A percentile compares a stretch with the other conserved stretches of the same genome.
Evolutionary conservation across 2,329 filamentous ascomycete species (phyloP).

Genomic region (Aspergillus sclerotialis): DNA sequence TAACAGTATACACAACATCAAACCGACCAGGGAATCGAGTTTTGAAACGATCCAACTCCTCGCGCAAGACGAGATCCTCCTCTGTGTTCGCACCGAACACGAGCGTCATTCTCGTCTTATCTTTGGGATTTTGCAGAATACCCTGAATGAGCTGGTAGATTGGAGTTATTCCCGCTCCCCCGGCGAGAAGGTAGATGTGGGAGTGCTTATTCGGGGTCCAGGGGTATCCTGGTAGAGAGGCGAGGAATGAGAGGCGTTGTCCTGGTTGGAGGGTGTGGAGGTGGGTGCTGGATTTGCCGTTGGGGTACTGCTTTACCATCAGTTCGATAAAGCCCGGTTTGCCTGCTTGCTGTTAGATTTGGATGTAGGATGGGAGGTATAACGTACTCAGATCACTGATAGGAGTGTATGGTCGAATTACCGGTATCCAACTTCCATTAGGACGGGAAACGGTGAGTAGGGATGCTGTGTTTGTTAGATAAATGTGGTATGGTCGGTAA

Average conservation of each 20-base stretch:
- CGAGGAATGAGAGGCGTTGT: conserved; percentile 52
- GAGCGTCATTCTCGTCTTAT: conserved; percentile 57
- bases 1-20: conserved; percentile 52
- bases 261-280: conserved; percentile 61
- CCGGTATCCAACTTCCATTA: conserved; percentile 50
- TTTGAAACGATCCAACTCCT: conserved; percentile 50
- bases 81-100: conserved; percentile 62
- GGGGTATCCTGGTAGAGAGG: conserved; percentile 46
- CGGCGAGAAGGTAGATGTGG: conserved; percentile 60
- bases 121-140: conserved; percentile 55
- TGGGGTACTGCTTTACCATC: conserved; percentile 61
- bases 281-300: conserved; percentile 57
- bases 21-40: conserved; percentile 49
- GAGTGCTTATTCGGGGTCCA: conserved; percentile 46
- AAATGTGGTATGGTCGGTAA: background rate
- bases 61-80: conserved; percentile 52
- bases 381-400: conserved; percentile 47
- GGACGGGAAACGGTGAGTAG: conserved; percentile 57
- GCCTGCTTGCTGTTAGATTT: conserved; percentile 29
- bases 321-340: conserved; percentile 56
- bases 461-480: conserved; percentile 40
- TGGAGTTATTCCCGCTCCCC: conserved; percentile 67
- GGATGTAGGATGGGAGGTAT: background rate
- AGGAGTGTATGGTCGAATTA: conserved; percentile 61
- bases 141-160: conserved; percentile 58